These are phyloP conservation scores for Saccharum officinarum DNA, from an alignment of 176 grass and related monocot genomes.

Conservation along the genomic window DNA sequence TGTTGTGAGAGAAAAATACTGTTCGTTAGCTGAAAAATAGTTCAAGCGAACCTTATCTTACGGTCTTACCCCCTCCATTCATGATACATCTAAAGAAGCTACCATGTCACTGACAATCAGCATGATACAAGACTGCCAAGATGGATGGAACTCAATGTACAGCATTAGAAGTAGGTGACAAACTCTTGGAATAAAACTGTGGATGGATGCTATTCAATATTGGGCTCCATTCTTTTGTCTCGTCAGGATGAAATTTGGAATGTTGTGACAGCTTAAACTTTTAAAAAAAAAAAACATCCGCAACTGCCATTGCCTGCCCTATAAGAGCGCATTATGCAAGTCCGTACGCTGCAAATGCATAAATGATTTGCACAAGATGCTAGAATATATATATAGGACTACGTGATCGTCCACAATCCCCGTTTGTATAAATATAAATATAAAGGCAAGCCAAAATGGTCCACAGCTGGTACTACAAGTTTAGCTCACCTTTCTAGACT, in stretches of 20 bases:
- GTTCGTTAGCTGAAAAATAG: too few species aligned
- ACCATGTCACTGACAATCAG: not conserved
- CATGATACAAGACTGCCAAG: too few species aligned
- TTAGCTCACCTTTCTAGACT: not conserved
- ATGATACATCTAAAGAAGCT: not conserved
- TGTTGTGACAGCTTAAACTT: not conserved
- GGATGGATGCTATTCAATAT: not conserved
- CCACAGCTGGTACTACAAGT: not conserved
- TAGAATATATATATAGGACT: not conserved
- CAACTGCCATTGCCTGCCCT: not conserved
- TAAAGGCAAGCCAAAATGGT: not conserved
- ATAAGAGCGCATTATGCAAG: not conserved
- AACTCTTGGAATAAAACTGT: not conserved
- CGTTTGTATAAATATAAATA: not conserved
- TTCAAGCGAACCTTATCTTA: too few species aligned
- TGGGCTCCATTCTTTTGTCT: not conserved
- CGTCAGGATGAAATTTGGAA: not conserved
- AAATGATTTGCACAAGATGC: not conserved
- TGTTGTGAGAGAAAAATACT: too few species aligned
- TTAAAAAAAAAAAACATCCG: not conserved
- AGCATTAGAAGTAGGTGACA: not conserved
- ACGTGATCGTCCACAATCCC: constrained; percentile 1
- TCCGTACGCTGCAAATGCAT: not conserved
- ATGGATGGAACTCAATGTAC: not conserved
- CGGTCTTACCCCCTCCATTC: too few species aligned